Evolutionary conservation across 1,284 basidiomycete genomes (phyloP), one percentile per base, ranked within the genome.

Genomic region (Ustilago sp.): DNA sequence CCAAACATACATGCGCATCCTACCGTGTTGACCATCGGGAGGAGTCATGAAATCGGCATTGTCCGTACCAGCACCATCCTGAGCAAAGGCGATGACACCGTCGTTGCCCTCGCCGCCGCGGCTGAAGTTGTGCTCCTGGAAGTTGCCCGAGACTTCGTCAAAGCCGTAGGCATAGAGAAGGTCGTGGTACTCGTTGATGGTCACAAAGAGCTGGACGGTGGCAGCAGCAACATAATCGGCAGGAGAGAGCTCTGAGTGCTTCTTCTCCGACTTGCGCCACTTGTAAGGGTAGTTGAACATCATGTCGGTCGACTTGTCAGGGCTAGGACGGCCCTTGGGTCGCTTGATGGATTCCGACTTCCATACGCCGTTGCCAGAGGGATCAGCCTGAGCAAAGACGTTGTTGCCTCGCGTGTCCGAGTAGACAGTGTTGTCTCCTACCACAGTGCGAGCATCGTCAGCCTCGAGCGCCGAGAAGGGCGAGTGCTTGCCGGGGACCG

Each of bases 1-100:
- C 95, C 95, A 98, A 52, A 95, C 88, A 88, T 96, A 98, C 96
- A 98, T 98, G 79, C 95, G 90, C 93, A 95, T 95, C 68, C 93
- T 91, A 9, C 93, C 93, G 80, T 92, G 91, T 88, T 91, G 90
- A 51, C 89, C 88, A 62, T 87, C 87, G 5, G 84, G 87, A 51
- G 86, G 87, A 5, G 89, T 90, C 81, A 88, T 88, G 68, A 90
- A 89, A 86, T 90, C 89, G 76, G 88, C 88, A 75, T 88, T 87
- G 71, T 80, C 74, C 17, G 66, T 95, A 4, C 95, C 95, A 28
- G 91, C 92, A 50, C 94, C 94, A 82, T 97, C 95, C 87, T 97
- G 94, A 1, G 95, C 95, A 82, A 96, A 96, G 62, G 94, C 91
- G 76, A 97, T 94, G 74, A 98, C 93, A 50, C 91, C 94, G 80